phyloP scores from a whole-genome alignment of 2,329 filamentous ascomycete genomes.

The Aspergillus brunneoviolaceus region DNA sequence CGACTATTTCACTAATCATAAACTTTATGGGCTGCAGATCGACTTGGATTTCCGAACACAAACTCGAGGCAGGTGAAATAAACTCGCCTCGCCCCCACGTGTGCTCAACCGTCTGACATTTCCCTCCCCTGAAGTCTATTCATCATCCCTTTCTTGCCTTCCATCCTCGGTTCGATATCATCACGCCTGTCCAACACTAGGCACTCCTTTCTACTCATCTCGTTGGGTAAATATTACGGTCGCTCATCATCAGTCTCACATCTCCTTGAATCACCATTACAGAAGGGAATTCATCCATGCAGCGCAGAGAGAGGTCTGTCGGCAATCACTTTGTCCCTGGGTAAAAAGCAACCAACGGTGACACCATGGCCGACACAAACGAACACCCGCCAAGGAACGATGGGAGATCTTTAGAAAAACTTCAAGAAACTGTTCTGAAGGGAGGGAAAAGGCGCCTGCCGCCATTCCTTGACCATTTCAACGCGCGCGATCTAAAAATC shows the following conservation, averaged over 20 bases:
- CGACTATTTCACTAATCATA: not conserved
- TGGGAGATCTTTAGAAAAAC: not conserved
- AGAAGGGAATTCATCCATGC: not conserved
- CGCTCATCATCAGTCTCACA: not conserved
- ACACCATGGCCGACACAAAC: not conserved
- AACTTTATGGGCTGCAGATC: not conserved
- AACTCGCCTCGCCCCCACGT: too few species aligned
- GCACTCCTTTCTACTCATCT: too few species aligned
- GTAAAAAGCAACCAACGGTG: not conserved
- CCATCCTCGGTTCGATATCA: not conserved
- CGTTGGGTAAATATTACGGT: not conserved
- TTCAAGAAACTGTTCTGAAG: not conserved
- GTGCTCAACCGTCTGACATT: not conserved
- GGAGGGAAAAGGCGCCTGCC: conserved; percentile 17
- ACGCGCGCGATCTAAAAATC: conserved; percentile 48
- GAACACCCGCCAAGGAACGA: not conserved
- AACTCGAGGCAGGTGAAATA: not conserved
- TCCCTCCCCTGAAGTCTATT: too few species aligned
- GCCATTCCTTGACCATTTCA: conserved; percentile 46
- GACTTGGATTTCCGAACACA: not conserved
- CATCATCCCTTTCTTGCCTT: too few species aligned
- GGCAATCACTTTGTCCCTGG: not conserved
- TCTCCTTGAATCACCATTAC: too few species aligned
- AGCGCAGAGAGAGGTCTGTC: not conserved
- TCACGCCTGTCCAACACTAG: not conserved